Conservation (phyloP, 2,329 filamentous ascomycete genomes). For the Didymellaceae sp. region DNA sequence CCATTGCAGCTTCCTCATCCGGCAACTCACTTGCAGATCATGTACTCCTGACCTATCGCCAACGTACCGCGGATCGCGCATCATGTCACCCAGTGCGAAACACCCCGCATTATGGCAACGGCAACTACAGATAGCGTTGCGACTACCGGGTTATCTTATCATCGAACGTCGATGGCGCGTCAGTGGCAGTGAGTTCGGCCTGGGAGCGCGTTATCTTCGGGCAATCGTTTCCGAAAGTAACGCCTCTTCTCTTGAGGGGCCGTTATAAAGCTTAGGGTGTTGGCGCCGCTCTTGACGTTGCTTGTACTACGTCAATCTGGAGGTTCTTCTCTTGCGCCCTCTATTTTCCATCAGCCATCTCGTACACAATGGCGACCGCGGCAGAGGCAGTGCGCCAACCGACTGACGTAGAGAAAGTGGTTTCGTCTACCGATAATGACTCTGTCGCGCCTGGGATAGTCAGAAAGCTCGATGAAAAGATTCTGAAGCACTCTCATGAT, state of each 20-base stretch:
- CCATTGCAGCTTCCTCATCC: slow-evolving; percentile 30
- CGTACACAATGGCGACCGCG: slow-evolving; percentile 18
- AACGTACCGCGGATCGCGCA: slow-evolving; percentile 16
- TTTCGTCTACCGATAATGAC: slow-evolving; percentile 14
- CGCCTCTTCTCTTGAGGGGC: background rate
- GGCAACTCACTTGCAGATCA: slow-evolving; percentile 23
- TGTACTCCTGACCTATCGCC: slow-evolving; percentile 23
- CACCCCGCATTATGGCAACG: slow-evolving; percentile 21
- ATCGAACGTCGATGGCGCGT: slow-evolving; percentile 22
- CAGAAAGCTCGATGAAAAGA: slow-evolving; percentile 32
- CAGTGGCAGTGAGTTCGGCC: slow-evolving; percentile 5
- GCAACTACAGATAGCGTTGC: slow-evolving; percentile 15
- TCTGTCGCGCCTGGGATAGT: slow-evolving; percentile 15
- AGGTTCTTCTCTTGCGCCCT: background rate
- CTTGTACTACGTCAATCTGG: slow-evolving; percentile 1
- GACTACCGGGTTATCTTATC: slow-evolving; percentile 26
- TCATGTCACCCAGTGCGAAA: slow-evolving; percentile 5
- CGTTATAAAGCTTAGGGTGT: slow-evolving; percentile 8
- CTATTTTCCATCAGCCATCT: no score
- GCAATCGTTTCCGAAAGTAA: background rate
- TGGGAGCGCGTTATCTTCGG: slow-evolving; percentile 15
- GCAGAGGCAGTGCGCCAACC: slow-evolving; percentile 1
- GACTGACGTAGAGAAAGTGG: slow-evolving; percentile 28
- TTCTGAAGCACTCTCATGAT: slow-evolving; percentile 60
- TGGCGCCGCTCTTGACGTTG: slow-evolving; percentile 8